A percentile compares a stretch with the other conserved stretches of the same genome.
Evolutionary conservation across 1,139 yeast species (phyloP).

Genomic region (Yamadazyma diospyri): DNA sequence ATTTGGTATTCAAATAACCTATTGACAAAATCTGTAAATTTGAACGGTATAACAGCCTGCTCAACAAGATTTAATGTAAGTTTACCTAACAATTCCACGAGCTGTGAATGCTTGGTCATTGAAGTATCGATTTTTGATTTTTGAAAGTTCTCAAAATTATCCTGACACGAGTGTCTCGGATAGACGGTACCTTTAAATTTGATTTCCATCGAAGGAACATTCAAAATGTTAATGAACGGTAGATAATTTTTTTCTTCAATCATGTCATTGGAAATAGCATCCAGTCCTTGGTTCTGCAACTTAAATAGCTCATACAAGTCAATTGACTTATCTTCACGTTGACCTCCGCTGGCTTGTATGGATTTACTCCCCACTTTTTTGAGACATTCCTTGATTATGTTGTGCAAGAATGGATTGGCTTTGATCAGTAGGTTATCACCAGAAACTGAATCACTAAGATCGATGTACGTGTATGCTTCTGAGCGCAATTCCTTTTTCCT

Average conservation of each 20-base stretch:
- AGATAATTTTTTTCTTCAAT: slow-evolving; percentile 60
- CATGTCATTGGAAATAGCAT: slow-evolving; percentile 34
- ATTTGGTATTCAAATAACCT: slow-evolving; percentile 41
- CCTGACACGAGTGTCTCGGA: slow-evolving; percentile 65
- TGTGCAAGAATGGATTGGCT: slow-evolving; percentile 64
- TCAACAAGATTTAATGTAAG: slow-evolving; percentile 60
- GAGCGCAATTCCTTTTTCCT: slow-evolving; percentile 49
- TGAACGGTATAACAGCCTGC: slow-evolving; percentile 72
- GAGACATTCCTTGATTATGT: slow-evolving; percentile 40
- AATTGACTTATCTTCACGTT: slow-evolving; percentile 9
- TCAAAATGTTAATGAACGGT: slow-evolving; percentile 62
- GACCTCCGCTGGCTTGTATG: slow-evolving; percentile 7
- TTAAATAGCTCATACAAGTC: slow-evolving; percentile 28
- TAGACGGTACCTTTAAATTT: slow-evolving; percentile 44
- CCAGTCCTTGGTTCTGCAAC: slow-evolving; percentile 23
- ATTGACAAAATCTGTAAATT: slow-evolving; percentile 48
- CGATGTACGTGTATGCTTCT: slow-evolving; percentile 72
- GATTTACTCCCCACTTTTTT: slow-evolving; percentile 24
- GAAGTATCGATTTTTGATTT: slow-evolving; percentile 46
- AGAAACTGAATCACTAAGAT: slow-evolving; percentile 69
- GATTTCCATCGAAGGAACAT: slow-evolving; percentile 67
- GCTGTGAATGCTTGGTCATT: slow-evolving; percentile 53
- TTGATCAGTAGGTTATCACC: slow-evolving; percentile 58
- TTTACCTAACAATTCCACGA: slow-evolving; percentile 56
- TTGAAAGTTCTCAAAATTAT: slow-evolving; percentile 58